These are phyloP conservation scores for Scedosporium dehoogii DNA, from an alignment of 2,329 filamentous ascomycete genomes.

Conservation along the genomic window DNA sequence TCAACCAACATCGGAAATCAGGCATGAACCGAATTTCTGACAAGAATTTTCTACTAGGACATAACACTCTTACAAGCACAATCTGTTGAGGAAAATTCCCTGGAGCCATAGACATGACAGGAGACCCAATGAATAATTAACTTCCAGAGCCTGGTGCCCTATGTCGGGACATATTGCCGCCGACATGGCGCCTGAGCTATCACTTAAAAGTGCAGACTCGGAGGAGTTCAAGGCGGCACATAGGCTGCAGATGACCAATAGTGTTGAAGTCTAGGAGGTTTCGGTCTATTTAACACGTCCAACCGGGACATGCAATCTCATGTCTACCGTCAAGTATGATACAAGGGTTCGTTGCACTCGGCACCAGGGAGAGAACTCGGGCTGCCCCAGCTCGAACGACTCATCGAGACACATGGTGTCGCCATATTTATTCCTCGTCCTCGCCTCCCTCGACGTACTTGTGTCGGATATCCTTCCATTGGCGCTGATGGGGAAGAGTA, in stretches of 20 bases:
- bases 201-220: too few species aligned
- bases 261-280: neutral
- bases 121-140: too few species aligned
- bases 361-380: neutral
- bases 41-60: too few species aligned
- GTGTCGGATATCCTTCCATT: slow-evolving; percentile 99
- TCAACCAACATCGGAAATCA: too few species aligned
- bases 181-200: neutral
- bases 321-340: slow-evolving; percentile 4
- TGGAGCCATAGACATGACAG: too few species aligned
- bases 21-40: too few species aligned
- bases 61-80: too few species aligned
- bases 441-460: slow-evolving; percentile 68
- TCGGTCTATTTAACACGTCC: neutral
- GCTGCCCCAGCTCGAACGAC: neutral
- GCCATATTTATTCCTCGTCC: slow-evolving; percentile 44
- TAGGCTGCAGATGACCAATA: neutral
- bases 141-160: too few species aligned
- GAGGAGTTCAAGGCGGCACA: too few species aligned
- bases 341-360: neutral
- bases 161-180: neutral
- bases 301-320: neutral
- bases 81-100: too few species aligned
- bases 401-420: neutral
- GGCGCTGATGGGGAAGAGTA: slow-evolving; percentile 51